These are phyloP conservation scores for Nakaseomyces delphensis DNA, from an alignment of 1,139 yeast species.

Conservation along the genomic window DNA sequence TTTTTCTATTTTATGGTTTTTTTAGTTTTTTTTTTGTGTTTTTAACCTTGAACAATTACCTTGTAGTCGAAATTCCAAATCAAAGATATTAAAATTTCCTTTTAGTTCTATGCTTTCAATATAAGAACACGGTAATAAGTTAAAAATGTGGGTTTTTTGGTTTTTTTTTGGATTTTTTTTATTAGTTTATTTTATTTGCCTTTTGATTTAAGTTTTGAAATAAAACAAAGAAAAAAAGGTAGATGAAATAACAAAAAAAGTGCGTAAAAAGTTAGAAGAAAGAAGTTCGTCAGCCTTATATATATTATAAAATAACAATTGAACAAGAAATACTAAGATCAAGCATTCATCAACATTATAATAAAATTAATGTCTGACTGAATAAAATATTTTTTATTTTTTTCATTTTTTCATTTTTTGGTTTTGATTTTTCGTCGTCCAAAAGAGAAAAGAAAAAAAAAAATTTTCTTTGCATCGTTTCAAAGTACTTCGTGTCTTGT, in stretches of 20 bases:
- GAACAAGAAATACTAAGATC: neutral
- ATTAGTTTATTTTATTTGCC: conserved; percentile 1
- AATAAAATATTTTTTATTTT: too few relatives aligned
- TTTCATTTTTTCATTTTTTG: neutral
- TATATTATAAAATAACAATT: too few relatives aligned
- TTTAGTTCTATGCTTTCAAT: neutral
- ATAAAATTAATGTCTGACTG: too few relatives aligned
- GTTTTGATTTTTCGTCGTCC: neutral
- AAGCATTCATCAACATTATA: too few relatives aligned
- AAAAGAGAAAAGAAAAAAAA: neutral
- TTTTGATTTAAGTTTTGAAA: neutral
- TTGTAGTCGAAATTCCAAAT: neutral
- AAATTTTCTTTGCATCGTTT: conserved; percentile 1
- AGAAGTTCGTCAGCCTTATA: neutral
- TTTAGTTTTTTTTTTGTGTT: conserved; percentile 16
- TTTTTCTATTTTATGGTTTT: conserved; percentile 11
- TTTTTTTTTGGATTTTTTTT: conserved; percentile 3
- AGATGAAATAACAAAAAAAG: conserved; percentile 1
- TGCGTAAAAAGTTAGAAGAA: neutral
- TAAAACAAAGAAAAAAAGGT: neutral
- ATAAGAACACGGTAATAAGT: neutral
- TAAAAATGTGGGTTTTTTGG: neutral
- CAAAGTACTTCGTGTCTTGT: neutral
- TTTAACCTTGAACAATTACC: conserved; percentile 8
- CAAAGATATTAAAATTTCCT: neutral